These are phyloP conservation scores for Besnoitia besnoiti DNA, from an alignment of 169 alveolate species.

Conservation along the genomic window DNA sequence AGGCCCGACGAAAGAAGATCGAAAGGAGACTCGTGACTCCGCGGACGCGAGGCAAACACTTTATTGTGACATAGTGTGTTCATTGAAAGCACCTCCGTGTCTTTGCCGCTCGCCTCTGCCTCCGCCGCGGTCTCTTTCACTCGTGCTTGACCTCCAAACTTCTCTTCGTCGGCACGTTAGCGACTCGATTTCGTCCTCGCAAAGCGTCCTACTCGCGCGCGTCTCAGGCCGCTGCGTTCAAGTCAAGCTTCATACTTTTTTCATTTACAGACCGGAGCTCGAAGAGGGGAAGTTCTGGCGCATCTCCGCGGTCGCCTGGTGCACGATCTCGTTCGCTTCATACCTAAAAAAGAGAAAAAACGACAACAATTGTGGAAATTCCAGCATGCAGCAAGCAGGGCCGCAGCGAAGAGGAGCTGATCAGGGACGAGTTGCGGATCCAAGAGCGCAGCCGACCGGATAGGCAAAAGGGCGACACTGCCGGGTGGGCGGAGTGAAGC, in stretches of 20 bases:
- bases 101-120: not conserved
- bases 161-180: not conserved
- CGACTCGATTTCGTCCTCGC: not conserved
- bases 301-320: constrained; percentile 84
- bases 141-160: not conserved
- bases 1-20: no score
- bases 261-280: not conserved
- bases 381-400: no score
- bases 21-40: no score
- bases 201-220: not conserved
- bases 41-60: no score
- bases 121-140: not conserved
- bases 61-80: no score
- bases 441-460: no score
- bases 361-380: no score
- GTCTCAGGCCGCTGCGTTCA: not conserved
- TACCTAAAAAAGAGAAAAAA: constrained; percentile 74
- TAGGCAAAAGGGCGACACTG: no score
- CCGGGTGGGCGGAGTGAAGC: no score
- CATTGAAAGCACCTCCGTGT: not conserved
- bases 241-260: not conserved
- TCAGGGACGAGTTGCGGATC: no score
- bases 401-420: no score
- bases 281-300: constrained; percentile 73
- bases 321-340: constrained; percentile 87